Evolutionary conservation across 2,329 filamentous ascomycete genomes (phyloP).

Genomic region (Aspergillus bombycis): DNA sequence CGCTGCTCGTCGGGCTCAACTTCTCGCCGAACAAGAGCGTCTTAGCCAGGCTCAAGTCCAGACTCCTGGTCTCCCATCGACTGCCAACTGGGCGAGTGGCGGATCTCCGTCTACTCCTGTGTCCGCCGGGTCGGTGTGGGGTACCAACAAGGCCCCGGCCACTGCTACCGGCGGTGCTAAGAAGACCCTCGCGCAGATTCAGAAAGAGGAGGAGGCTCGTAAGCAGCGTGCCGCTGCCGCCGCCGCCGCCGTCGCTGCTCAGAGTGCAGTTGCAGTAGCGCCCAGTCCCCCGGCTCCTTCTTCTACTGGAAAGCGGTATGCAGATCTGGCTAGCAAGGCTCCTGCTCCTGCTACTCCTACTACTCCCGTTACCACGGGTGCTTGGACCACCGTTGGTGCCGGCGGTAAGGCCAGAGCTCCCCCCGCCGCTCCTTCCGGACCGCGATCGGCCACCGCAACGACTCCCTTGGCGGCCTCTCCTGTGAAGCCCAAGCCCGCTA

Average conservation of each 20-base stretch:
- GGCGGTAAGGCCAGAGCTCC: slow-evolving; percentile 87
- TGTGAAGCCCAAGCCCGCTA: slow-evolving; percentile 57
- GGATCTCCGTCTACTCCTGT: slow-evolving; percentile 69
- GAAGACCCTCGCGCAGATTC: slow-evolving; percentile 94
- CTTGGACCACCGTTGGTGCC: slow-evolving; percentile 95
- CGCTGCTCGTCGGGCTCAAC: slow-evolving; percentile 70
- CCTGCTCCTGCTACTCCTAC: slow-evolving; percentile 50
- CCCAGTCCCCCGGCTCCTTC: slow-evolving; percentile 44
- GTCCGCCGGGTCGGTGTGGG: slow-evolving; percentile 52
- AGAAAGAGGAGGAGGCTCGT: slow-evolving; percentile 89
- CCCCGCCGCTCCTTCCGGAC: slow-evolving; percentile 47
- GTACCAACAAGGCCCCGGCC: slow-evolving; percentile 51
- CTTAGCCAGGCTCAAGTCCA: slow-evolving; percentile 65
- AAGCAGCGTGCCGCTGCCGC: slow-evolving; percentile 71
- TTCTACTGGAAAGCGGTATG: slow-evolving; percentile 79
- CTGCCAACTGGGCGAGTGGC: slow-evolving; percentile 82
- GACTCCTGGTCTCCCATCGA: slow-evolving; percentile 80
- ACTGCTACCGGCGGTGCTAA: slow-evolving; percentile 57
- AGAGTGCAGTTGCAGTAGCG: slow-evolving; percentile 43
- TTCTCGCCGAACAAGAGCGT: slow-evolving; percentile 77
- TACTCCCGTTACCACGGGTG: slow-evolving; percentile 52
- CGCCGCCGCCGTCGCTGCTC: slow-evolving; percentile 48
- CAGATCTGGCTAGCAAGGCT: slow-evolving; percentile 85
- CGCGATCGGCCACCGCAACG: slow-evolving; percentile 52
- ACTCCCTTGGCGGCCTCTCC: slow-evolving; percentile 41